Base-by-base conservation (phyloP, 169 alveolate species). In the Plasmodium malariae region DNA sequence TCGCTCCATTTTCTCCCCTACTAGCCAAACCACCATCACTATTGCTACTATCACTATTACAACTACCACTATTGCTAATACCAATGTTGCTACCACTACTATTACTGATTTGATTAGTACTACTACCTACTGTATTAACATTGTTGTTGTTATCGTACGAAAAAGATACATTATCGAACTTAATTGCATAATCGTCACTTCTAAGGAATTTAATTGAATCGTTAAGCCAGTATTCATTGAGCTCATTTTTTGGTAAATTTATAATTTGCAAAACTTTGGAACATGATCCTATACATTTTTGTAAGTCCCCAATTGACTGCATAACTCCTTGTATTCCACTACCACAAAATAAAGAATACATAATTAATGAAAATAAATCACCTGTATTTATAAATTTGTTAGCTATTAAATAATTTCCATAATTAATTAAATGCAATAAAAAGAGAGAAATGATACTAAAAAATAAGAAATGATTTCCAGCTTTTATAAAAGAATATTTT, bases 361-460 rank as follows among this genome's bases (percentile, higher is more conserved):
- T 89, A 36, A 93, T 89, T 4, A 93, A 65, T 28, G 95, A 93
- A 49, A 93, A 83, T 68, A 93, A 92, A 78, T 93, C 95, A 7
- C 95, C 95, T 21, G 88, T 87, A 60, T 86, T 87, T 92, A 93
- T 93, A 4, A 87, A 78, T 24, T 78, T 62, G 45, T 62, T 45
- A 30, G 67, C 74, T 30, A 78, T 78, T 62, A 78, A 32, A 78
- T 78, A 78, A 78, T 78, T 78, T 21, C 89, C 89, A 78, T 78
- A 78, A 78, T 78, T 62, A 30, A 78, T 78, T 54, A 78, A 24
- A 63, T 78, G 89, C 19, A 78, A 69, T 17, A 78, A 45, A 37
- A 78, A 78, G 14, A 78, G 67, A 28, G 89, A 78, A 26, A 78
- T 78, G 14, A 65, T 78, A 21, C 78, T 78, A 78, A 78, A 51